Base-by-base conservation (phyloP, 2,329 filamentous ascomycete genomes). In the Monilinia vaccinii-corymbosi region DNA sequence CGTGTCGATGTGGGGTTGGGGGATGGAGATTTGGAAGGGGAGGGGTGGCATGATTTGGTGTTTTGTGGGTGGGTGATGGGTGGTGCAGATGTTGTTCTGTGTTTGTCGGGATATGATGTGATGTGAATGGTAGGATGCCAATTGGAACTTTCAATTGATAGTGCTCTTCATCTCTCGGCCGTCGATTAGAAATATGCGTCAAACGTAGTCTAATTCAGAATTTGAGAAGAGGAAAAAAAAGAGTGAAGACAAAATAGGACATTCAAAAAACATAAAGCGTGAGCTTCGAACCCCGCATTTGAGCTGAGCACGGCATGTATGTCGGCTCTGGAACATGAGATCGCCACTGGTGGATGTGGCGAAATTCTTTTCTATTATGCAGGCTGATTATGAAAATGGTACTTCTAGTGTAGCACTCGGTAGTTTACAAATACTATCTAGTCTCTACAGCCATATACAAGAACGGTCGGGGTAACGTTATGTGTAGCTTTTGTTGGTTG, bases 1-100 rank as follows among this genome's bases (percentile, higher is more conserved):
- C n/a, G 75, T 74, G 11, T 79, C 72, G 18, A 87, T 71, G 23
- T 77, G 74, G 8, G 74, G 70, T 45, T 85, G 77, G 0, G 80
- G 72, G n/a, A 85, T 71, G 14, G 71, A 68, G 63, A 85, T 80
- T 18, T 72, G 75, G 70, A 78, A 84, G 6, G 76, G 66, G 60
- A 64, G 40, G 10, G 68, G 67, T 11, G 67, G 44, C 65, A 67
- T 66, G 25, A 36, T 6, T 4, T 23, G 45, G 14, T 40, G 14
- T 38, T 38, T 14, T 8, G 5, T 38, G 14, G 16, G 16, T 40
- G 4, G 14, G n/a, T n/a, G n/a, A n/a, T n/a, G n/a, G n/a, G n/a
- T n/a, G n/a, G n/a, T n/a, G n/a, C n/a, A n/a, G n/a, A n/a, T n/a
- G n/a, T n/a, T n/a, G n/a, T n/a, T n/a, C n/a, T n/a, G n/a, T n/a